phyloP scores from a whole-genome alignment of 352 stramenopile genomes.

The Globisporangium canariense region DNA sequence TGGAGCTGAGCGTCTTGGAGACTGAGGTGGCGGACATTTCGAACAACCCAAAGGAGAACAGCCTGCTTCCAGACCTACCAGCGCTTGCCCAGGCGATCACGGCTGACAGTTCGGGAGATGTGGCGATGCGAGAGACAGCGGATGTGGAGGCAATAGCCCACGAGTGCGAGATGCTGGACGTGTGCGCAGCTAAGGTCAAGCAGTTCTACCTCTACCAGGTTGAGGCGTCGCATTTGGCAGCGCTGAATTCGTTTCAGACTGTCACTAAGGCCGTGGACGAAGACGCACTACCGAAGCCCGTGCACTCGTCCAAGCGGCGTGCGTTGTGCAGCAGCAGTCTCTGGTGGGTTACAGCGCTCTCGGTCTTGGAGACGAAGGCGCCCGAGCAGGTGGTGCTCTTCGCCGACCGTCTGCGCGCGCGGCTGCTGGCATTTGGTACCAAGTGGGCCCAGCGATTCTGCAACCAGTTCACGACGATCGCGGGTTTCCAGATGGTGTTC shows the following conservation, averaged over 20 bases:
- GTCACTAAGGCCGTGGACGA: constrained; percentile 13
- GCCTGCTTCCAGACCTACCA: constrained; percentile 39
- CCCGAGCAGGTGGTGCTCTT: constrained; percentile 24
- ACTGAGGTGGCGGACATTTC: background rate
- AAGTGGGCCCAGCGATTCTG: constrained; percentile 49
- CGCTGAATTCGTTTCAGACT: constrained; percentile 21
- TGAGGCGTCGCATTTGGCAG: constrained; percentile 28
- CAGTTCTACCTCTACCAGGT: constrained; percentile 46
- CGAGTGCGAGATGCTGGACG: constrained; percentile 37
- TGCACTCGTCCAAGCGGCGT: constrained; percentile 3
- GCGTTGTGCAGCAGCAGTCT: constrained; percentile 35
- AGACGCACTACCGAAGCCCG: constrained; percentile 3
- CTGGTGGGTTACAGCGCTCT: constrained; percentile 53
- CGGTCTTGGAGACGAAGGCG: constrained; percentile 25
- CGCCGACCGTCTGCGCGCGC: constrained; percentile 42
- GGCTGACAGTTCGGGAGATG: constrained; percentile 10
- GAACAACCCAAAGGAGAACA: constrained; percentile 37
- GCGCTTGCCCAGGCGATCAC: constrained; percentile 29
- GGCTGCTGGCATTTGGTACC: constrained; percentile 35
- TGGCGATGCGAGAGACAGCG: background rate
- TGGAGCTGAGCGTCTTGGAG: constrained; percentile 2
- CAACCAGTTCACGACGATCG: constrained; percentile 35
- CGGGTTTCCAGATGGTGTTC: constrained; percentile 48
- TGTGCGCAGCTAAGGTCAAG: constrained; percentile 30
- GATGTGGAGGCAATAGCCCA: constrained; percentile 20